Evolutionary conservation across 2,329 filamentous ascomycete species (phyloP).

Genomic region (Aureobasidium uvarum): DNA sequence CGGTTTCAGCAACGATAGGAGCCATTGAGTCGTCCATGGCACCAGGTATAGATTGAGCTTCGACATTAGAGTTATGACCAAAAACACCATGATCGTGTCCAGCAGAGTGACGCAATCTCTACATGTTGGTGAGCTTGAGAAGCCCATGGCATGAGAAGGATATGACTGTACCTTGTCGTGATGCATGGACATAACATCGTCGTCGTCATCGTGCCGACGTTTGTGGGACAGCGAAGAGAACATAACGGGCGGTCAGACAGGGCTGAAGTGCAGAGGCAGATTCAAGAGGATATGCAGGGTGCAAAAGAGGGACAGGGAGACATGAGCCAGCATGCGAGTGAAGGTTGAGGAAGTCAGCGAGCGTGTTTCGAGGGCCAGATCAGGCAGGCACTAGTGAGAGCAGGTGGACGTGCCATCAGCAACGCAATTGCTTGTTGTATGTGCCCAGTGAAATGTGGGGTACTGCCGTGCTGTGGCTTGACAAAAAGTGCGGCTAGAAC

Average conservation of each 20-base stretch:
- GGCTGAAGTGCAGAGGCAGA: not conserved
- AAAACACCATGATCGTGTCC: constrained; percentile 6
- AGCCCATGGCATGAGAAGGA: not conserved
- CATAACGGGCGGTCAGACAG: constrained; percentile 10
- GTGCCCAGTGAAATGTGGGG: constrained; percentile 4
- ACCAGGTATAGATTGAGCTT: constrained; percentile 10
- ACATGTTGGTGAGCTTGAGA: not conserved
- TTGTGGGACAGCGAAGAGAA: constrained; percentile 24
- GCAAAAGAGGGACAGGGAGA: constrained; percentile 7
- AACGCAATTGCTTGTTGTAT: constrained; percentile 7
- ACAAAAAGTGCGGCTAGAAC: constrained; percentile 1
- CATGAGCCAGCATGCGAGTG: constrained; percentile 21
- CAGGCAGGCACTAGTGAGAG: constrained; percentile 14
- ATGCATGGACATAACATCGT: constrained; percentile 11
- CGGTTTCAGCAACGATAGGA: constrained; percentile 24
- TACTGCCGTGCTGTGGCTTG: constrained; percentile 2
- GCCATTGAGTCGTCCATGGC: constrained; percentile 18
- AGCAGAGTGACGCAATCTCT: constrained; percentile 25
- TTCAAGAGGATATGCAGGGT: not conserved
- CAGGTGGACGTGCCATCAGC: not conserved
- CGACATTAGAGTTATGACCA: not conserved
- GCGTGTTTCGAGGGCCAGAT: constrained; percentile 9
- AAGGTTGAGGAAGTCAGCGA: constrained; percentile 10
- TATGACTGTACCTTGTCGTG: constrained; percentile 23
- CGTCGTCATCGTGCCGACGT: constrained; percentile 20